Conservation (phyloP, 192 early-diverging fungal genomes). For the Coemansia sp. region DNA sequence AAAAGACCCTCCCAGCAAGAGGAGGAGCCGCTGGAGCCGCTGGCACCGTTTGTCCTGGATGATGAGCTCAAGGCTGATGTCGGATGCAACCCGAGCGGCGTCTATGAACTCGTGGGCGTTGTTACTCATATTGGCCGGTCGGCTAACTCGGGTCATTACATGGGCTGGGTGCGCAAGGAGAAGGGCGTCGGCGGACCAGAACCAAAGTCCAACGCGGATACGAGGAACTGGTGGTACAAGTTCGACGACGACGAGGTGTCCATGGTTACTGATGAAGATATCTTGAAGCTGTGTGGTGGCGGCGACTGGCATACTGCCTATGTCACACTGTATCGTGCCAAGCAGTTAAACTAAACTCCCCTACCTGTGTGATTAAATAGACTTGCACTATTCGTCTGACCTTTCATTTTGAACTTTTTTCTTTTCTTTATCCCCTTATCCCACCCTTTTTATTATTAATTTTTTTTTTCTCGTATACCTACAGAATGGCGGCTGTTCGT, state of each 20-base stretch:
- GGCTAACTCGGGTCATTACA: conserved; percentile 94
- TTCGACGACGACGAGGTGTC: conserved; percentile 97
- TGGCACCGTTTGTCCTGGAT: conserved; percentile 58
- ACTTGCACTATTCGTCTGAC: too few species aligned
- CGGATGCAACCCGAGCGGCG: conserved; percentile 84
- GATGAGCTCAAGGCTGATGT: conserved; percentile 75
- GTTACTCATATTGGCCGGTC: conserved; percentile 95
- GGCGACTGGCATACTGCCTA: conserved; percentile 88
- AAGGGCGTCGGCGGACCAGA: conserved; percentile 54
- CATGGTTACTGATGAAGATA: conserved; percentile 80
- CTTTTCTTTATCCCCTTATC: background rate
- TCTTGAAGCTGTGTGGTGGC: conserved; percentile 89
- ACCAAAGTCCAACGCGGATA: conserved; percentile 48
- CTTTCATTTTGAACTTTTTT: too few species aligned
- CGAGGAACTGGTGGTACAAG: conserved; percentile 79
- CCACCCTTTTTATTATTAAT: background rate
- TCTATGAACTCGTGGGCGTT: conserved; percentile 92
- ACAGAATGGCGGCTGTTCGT: conserved; percentile 69
- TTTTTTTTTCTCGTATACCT: background rate
- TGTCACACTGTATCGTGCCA: conserved; percentile 85
- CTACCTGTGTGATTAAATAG: background rate
- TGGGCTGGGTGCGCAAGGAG: conserved; percentile 89
- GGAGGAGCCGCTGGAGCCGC: conserved; percentile 20
- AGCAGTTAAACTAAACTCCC: conserved; percentile 54
- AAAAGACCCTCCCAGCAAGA: conserved; percentile 17